Percentiles rank a stretch among this genome's conserved stretches.
Conservation (phyloP, 1,284 basidiomycete species). For the Irpex sp. region DNA sequence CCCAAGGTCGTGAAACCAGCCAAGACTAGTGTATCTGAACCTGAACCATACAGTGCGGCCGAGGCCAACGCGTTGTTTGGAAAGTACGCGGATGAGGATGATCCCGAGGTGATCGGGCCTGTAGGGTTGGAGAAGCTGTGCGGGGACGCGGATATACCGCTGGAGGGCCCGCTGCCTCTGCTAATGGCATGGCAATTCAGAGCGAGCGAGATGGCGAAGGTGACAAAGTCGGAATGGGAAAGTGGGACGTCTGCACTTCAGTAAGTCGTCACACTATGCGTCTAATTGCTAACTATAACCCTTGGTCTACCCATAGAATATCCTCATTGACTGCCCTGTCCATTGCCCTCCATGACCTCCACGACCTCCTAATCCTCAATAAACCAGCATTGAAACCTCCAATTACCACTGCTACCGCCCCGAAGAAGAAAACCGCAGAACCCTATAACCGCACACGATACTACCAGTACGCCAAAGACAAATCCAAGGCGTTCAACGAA, state of each 20-base stretch:
- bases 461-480: constrained; percentile 43
- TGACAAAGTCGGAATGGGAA: constrained; percentile 66
- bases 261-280: constrained; percentile 37
- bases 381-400: constrained; percentile 32
- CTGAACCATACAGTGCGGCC: constrained; percentile 46
- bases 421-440: constrained; percentile 30
- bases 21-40: constrained; percentile 14
- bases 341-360: constrained; percentile 53
- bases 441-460: constrained; percentile 58
- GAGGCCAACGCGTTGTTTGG: constrained; percentile 56
- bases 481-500: constrained; percentile 51
- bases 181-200: constrained; percentile 70
- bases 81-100: constrained; percentile 58
- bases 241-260: constrained; percentile 50
- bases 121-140: constrained; percentile 68
- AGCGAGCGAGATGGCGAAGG: constrained; percentile 65
- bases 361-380: constrained; percentile 53
- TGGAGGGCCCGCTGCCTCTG: constrained; percentile 68
- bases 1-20: constrained; percentile 7
- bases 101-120: constrained; percentile 54
- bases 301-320: constrained; percentile 39
- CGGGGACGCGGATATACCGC: constrained; percentile 55
- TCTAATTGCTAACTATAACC: background rate
- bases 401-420: constrained; percentile 18
- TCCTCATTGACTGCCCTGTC: constrained; percentile 51